A percentile compares a stretch with the other conserved stretches of the same genome.
Conservation (phyloP, 129 eudicot genomes). For the Flaveria ramosissima region DNA sequence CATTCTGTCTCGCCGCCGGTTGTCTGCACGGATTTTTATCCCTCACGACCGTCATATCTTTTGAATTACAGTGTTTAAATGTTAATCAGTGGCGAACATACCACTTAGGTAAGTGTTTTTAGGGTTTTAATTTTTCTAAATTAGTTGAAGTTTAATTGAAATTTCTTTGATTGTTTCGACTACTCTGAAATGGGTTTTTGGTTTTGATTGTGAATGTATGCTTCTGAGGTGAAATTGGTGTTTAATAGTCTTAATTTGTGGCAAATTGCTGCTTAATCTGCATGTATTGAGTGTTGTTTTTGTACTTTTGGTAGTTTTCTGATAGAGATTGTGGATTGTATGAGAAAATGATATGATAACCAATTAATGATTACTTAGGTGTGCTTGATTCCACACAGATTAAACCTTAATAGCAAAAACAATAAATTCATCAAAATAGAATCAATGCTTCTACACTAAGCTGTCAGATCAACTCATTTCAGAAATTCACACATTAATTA, state of each 20-base stretch:
- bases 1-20: slow-evolving; percentile 17
- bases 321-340: slow-evolving; percentile 4
- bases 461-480: too few species aligned
- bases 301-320: background rate
- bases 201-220: background rate
- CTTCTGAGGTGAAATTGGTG: too few species aligned
- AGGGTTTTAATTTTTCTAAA: background rate
- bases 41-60: background rate
- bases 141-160: too few species aligned
- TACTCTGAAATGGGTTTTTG: background rate
- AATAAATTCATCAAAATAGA: too few species aligned
- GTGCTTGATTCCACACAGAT: background rate
- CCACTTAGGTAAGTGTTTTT: background rate
- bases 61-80: too few species aligned
- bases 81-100: background rate
- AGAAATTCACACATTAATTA: too few species aligned
- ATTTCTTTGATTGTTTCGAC: background rate
- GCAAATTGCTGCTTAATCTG: too few species aligned
- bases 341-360: background rate
- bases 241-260: too few species aligned
- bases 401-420: too few species aligned
- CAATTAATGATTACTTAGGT: background rate
- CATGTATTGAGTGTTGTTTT: background rate
- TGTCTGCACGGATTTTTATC: background rate
- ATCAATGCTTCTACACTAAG: too few species aligned